Base-by-base conservation (phyloP, 202 grass and related monocot species). In the Bolboschoenoplectus hybrid region DNA sequence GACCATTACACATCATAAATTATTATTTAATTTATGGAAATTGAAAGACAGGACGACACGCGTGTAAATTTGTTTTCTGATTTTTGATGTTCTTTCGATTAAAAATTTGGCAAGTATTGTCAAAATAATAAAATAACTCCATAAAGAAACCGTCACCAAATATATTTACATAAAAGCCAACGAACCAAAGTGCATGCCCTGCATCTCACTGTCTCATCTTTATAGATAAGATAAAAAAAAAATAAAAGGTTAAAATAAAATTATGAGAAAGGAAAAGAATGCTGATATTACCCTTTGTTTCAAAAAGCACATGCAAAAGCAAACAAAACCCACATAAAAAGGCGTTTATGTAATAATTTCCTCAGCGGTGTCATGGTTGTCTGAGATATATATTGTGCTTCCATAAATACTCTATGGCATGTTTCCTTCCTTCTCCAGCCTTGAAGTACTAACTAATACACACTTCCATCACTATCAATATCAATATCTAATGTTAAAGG, bases 171-270 rank as follows among this genome's bases (percentile, higher is more conserved):
- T 2, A 34, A 26, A 16, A 76, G 49, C 4, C 38, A 56, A 16
- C 32, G 26, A 55, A 77, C 20, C 56, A 77, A 53, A 38, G 11
- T 77, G 11, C 49, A 77, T 16, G 11, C 11, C 10, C 45, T 74
- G 46, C 73, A 38, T 38, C 50, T 77, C 73, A 55, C 46, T 35
- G 13, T 77, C 20, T 77, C 26, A 77, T 55, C 49, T 77, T 56
- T 55, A 56, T 77, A n/a, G 39, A 44, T 45, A 71, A 40, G 26
- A 65, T 65, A 40, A 6, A 45, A 71, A 77, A 34, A 77, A 56
- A 38, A 17, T 16, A 77, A 14, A 77, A 14, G 73, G 38, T 56
- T 5, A 38, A 13, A 38, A 26, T 56, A 38, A 39, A 38, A 17
- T 57, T 39, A 17, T 77, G 14, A 45, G 6, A 43, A 45, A 55